These are phyloP conservation scores for Verbascum thapsus DNA, from an alignment of 257 asterid species.

Conservation along the genomic window DNA sequence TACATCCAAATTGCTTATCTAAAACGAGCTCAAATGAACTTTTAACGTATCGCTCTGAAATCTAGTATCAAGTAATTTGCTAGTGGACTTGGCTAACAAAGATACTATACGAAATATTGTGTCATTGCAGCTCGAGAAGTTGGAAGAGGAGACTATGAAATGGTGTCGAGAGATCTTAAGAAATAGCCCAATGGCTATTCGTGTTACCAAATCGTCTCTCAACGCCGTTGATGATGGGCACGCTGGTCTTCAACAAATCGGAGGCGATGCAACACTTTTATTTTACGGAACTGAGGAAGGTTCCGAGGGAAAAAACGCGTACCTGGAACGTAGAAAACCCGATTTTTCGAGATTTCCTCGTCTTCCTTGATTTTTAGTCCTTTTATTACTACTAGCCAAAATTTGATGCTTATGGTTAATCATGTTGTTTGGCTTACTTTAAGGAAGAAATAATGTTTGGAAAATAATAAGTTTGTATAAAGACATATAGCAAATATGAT, in stretches of 20 bases:
- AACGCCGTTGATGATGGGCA: conserved; percentile 96
- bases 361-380: conserved; percentile 55
- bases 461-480: no score
- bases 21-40: no score
- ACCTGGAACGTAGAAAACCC: conserved; percentile 62
- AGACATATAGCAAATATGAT: no score
- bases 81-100: no score
- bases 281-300: conserved; percentile 97
- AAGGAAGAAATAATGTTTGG: no score
- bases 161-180: conserved; percentile 92
- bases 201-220: conserved; percentile 81
- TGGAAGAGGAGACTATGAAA: conserved; percentile 84
- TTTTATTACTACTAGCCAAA: no score
- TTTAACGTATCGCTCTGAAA: no score
- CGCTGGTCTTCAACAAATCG: conserved; percentile 94
- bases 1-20: no score
- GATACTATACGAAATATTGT: no score
- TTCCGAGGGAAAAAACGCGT: conserved; percentile 80
- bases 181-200: conserved; percentile 89
- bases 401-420: no score
- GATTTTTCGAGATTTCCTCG: conserved; percentile 86
- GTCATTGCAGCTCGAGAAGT: conserved; percentile 54
- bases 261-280: conserved; percentile 86
- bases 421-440: no score
- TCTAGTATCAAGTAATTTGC: no score